These are phyloP conservation scores for Boeremia lycopersici DNA, from an alignment of 2,329 filamentous ascomycete genomes.

Conservation along the genomic window DNA sequence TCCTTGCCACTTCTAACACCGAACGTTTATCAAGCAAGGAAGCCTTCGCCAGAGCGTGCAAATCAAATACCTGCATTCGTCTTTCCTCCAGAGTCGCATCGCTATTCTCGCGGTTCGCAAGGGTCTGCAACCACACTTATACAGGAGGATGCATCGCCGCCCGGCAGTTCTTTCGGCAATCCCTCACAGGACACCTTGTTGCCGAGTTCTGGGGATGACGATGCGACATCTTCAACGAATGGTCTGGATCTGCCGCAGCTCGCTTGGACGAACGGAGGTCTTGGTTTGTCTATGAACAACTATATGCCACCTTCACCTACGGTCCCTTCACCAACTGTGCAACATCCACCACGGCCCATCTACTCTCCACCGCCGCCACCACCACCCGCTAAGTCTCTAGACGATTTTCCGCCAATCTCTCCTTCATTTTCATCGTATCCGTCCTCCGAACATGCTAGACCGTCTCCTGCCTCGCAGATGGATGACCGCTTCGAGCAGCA, in stretches of 20 bases:
- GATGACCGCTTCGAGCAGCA: conserved; percentile 32
- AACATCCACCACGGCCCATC: conserved; percentile 51
- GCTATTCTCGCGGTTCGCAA: conserved; percentile 43
- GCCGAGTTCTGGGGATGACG: conserved; percentile 44
- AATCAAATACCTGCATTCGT: conserved; percentile 47
- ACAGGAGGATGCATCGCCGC: conserved; percentile 40
- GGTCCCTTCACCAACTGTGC: conserved; percentile 33
- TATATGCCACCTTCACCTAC: conserved; percentile 29
- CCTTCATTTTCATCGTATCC: conserved; percentile 8
- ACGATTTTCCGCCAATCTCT: conserved; percentile 19
- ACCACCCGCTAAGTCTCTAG: conserved; percentile 17
- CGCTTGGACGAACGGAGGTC: conserved; percentile 44
- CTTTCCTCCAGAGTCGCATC: conserved; percentile 41
- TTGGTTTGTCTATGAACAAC: conserved; percentile 53
- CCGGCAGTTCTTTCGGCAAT: conserved; percentile 40
- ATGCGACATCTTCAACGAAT: conserved; percentile 30
- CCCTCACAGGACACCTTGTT: conserved; percentile 40
- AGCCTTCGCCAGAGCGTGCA: conserved; percentile 27
- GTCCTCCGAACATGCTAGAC: conserved; percentile 4
- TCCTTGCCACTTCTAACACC: conserved; percentile 10
- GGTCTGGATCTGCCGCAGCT: conserved; percentile 46
- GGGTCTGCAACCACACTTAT: conserved; percentile 42
- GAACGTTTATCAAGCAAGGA: conserved; percentile 12
- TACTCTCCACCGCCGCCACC: conserved; percentile 56
- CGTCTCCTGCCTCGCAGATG: conserved; percentile 11